Evolutionary conservation across 805 yeast species (phyloP), one percentile per base, ranked within the genome.

Genomic region (Yarrowia sp.): DNA sequence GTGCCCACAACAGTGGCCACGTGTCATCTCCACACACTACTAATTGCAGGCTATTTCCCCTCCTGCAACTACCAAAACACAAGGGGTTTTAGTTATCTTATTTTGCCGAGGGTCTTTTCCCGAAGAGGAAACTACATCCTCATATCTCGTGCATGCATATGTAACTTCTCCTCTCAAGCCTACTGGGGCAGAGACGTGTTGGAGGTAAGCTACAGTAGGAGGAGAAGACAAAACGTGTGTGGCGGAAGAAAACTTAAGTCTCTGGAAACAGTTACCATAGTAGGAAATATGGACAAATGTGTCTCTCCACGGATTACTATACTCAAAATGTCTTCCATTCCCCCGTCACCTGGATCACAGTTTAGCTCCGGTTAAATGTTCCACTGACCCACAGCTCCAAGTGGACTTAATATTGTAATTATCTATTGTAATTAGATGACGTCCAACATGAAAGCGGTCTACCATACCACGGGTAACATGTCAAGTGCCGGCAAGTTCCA

Each of bases 101-200:
- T 16, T n/a, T 28, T 10, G 28, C 40, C 40, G 21, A 32, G 40
- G 56, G 54, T 16, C 54, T 22, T 44, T 49, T 33, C 58, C 58
- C 21, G 22, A 51, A 51, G 58, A 51, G 58, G 58, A 33, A 51
- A 33, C 58, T 51, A 35, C 41, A 51, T 51, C 58, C 58, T 33
- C 32, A 22, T 51, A 22, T n/a, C 41, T 51, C 24, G 41, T 51
- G 58, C 58, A 51, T 51, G 58, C 58, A 35, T 49, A 49, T 49
- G 56, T 49, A 22, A 21, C 19, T 32, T 30, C 56, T 21, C 58
- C 58, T 24, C 58, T 16, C 4, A 4, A 21, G 36, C 32, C 48
- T 22, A n/a, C n/a, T n/a, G n/a, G n/a, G n/a, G n/a, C n/a, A 14
- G 48, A 41, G 17, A 26, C 30, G 30, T n/a, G n/a, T 5, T 26